These are phyloP conservation scores for Tricholomella constricta DNA, from an alignment of 768 basidiomycete species.

Conservation along the genomic window DNA sequence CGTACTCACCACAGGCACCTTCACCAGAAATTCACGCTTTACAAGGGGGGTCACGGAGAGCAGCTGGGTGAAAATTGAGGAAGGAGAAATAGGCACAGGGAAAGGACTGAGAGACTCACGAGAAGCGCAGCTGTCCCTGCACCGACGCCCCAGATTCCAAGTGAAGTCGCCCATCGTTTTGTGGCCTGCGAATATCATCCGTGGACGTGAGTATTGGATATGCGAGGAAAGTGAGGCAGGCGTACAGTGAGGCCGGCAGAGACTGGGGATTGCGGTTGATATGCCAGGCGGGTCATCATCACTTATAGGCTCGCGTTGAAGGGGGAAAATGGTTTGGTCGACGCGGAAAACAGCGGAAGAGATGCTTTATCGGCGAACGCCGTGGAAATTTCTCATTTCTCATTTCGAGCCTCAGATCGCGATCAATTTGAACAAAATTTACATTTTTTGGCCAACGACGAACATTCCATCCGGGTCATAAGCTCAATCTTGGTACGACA, in stretches of 20 bases:
- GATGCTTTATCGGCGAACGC: conserved; percentile 29
- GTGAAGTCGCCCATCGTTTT: conserved; percentile 60
- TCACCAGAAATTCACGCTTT: conserved; percentile 69
- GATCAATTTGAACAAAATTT: not conserved
- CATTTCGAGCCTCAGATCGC: too few relatives aligned
- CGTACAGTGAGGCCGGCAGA: conserved; percentile 40
- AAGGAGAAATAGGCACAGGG: not conserved
- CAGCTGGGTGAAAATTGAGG: conserved; percentile 41
- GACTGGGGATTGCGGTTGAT: conserved; percentile 41
- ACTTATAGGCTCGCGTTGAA: not conserved
- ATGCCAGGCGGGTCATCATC: conserved; percentile 45
- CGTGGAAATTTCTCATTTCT: conserved; percentile 23
- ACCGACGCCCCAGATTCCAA: conserved; percentile 73
- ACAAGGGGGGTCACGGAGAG: conserved; percentile 87
- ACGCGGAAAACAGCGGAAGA: conserved; percentile 33
- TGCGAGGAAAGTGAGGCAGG: not conserved
- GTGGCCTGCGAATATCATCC: conserved; percentile 37
- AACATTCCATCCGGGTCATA: too few relatives aligned
- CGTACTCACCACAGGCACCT: conserved; percentile 68
- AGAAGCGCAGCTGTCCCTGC: conserved; percentile 67
- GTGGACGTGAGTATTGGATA: not conserved
- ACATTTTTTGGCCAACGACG: not conserved
- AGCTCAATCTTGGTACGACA: too few relatives aligned
- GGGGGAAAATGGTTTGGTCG: conserved; percentile 8
- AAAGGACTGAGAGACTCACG: conserved; percentile 42